Conservation (phyloP, 768 basidiomycete genomes). For the Mrakia hoshinonis region DNA sequence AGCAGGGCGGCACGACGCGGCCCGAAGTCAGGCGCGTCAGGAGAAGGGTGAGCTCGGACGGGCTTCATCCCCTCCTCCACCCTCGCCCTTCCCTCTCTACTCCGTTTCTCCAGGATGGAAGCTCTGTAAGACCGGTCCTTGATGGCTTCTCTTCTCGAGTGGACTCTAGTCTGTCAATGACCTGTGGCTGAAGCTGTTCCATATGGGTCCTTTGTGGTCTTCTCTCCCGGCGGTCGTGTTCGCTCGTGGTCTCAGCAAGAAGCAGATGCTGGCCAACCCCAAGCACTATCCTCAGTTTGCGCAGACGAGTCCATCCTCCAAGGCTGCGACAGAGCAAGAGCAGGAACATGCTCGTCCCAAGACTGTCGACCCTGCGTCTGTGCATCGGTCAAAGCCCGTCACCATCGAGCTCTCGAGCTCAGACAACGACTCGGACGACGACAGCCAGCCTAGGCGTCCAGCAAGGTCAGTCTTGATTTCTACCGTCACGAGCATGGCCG, state of each 20-base stretch:
- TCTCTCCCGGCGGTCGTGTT: background rate
- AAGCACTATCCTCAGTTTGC: constrained; percentile 18
- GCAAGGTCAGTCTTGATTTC: background rate
- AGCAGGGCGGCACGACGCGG: no score
- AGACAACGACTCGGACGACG: constrained; percentile 10
- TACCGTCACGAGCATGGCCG: background rate
- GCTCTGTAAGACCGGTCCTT: no score
- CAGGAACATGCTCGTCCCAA: background rate
- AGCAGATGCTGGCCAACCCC: constrained; percentile 13
- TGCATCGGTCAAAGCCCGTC: constrained; percentile 1
- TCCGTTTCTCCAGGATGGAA: no score
- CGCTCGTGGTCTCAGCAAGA: constrained; percentile 12
- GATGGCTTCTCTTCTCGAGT: no score
- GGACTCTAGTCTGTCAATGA: no score
- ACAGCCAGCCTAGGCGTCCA: background rate
- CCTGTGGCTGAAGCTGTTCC: no score
- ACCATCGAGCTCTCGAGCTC: constrained; percentile 7
- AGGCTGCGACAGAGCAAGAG: background rate
- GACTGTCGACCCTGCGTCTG: constrained; percentile 1
- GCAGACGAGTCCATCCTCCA: background rate
- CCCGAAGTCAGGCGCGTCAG: no score
- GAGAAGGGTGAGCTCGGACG: no score
- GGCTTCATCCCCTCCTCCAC: no score
- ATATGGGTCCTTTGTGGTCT: no score
- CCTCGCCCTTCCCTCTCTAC: no score